Evolutionary conservation across 169 alveolate species (phyloP), one percentile per base, ranked within the genome.

Genomic region (Cystoisospora suis): DNA sequence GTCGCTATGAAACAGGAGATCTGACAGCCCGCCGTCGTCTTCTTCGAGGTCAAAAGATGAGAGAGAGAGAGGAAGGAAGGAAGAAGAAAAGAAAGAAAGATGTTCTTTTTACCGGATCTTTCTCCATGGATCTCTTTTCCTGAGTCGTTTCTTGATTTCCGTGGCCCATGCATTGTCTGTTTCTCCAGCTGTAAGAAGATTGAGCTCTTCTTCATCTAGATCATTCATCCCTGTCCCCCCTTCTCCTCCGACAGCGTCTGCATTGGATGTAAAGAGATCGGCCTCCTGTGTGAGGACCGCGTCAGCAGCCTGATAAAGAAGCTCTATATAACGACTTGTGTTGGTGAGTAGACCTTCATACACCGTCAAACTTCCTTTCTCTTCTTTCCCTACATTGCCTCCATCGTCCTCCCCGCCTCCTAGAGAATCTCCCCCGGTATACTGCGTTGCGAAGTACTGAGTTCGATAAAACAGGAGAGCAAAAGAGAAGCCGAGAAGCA

Each of bases 291-390:
- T 32, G 32, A 81, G 75, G 53, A 81, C 47, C 15, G 46, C 49
- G 72, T 86, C 90, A 20, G 90, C 90, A 4, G 90, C 90, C 49
- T 65, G 49, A 49, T 59, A 86, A 9, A 86, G 86, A 23, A 86
- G 85, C n/a, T 72, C 90, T 47, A 86, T 36, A 83, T 86, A 86
- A 9, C 90, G 90, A 17, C 32, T 42, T 23, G 90, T 86, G 70
- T 86, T 86, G 29, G 75, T 58, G 44, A 86, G 70, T 3, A 86
- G 4, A 3, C 58, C 90, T 38, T 86, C 90, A 44, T 86, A 86
- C 23, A 86, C 90, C 47, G 70, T 32, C 58, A 81, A 29, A 32
- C 75, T 36, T 38, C 32, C 0, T 17, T 34, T 38, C 83, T 72
- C 32, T 34, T 72, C 27, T 17, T 3, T 53, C 65, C 65, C 65